Base-by-base conservation (phyloP, 306 rosid species). In the Glycine tomentella region DNA sequence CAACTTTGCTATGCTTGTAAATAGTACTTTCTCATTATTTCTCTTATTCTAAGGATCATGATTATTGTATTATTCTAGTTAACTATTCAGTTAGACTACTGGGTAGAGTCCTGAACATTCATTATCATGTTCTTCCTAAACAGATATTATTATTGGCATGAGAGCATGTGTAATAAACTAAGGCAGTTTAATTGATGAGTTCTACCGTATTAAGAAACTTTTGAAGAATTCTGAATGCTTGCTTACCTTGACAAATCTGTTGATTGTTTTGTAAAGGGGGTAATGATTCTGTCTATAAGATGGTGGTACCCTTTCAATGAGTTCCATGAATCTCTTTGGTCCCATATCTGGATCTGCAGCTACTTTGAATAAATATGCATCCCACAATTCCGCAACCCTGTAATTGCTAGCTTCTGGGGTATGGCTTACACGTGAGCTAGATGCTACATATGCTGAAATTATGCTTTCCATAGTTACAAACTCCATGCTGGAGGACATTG, bases 341-440 rank as follows among this genome's bases (percentile, higher is more conserved):
- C 78, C 84, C 82, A 92, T 81, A 7, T 82, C 81, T 13, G 82
- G 85, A 81, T 90, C 96, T 72, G 82, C 76, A 76, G 90, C 93
- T 40, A 87, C 83, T 62, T 83, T 84, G 69, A 81, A 85, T 4
- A 94, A 82, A 86, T 88, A 92, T 48, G 87, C 86, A 89, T 94
- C 98, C 97, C 98, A 92, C 44, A 92, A 51, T 55, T 91, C 93
- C 36, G 97, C 91, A 52, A 94, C 89, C 38, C 80, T 42, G 62
- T 36, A 81, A 81, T 74, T 84, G 34, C 88, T 86, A 76, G 89
- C 81, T 42, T 86, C 84, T 56, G 74, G 78, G 53, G 61, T 25
- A 25, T 25, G 31, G 31, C 31, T 25, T 25, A 25, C 46, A 46
- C 84, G 83, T 80, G 83, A 74, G 84, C 85, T 88, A 10, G 84